Conservation (phyloP, 2,329 filamentous ascomycete genomes). For the Lasiodiplodia theobromae region DNA sequence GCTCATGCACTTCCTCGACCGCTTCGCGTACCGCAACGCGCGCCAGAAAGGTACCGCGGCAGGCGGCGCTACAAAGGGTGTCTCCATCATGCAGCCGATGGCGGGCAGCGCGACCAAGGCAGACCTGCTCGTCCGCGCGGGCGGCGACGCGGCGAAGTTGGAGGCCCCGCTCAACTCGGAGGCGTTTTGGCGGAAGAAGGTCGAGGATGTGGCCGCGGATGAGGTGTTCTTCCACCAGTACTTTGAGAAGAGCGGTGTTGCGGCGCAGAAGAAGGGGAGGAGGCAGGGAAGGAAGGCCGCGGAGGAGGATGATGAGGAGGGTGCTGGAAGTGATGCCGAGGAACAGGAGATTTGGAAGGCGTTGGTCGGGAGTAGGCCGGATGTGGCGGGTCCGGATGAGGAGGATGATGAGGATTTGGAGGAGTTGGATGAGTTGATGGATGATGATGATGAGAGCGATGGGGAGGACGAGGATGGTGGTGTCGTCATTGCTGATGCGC, state of each 20-base stretch:
- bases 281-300: conserved; percentile 52
- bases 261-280: conserved; percentile 63
- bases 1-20: conserved; percentile 93
- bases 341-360: conserved; percentile 93
- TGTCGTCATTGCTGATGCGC: conserved; percentile 51
- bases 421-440: conserved; percentile 56
- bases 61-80: conserved; percentile 61
- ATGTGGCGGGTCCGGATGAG: conserved; percentile 70
- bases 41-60: conserved; percentile 66
- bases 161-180: conserved; percentile 81
- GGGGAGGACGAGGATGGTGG: conserved; percentile 56
- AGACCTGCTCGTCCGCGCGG: conserved; percentile 65
- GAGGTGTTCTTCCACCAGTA: conserved; percentile 99
- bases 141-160: conserved; percentile 64
- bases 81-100: conserved; percentile 96
- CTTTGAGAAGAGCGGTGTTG: conserved; percentile 73
- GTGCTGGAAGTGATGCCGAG: conserved; percentile 66
- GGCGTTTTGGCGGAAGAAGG: conserved; percentile 88
- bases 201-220: conserved; percentile 85
- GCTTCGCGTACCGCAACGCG: conserved; percentile 96
- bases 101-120: conserved; percentile 64
- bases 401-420: conserved; percentile 66
- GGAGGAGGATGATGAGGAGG: conserved; percentile 48
- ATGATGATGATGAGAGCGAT: conserved; percentile 52
- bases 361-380: conserved; percentile 79